A percentile compares a stretch with the other conserved stretches of the same genome.
phyloP scores from a whole-genome alignment of 306 rosid genomes.

The Bauhinia variegata region DNA sequence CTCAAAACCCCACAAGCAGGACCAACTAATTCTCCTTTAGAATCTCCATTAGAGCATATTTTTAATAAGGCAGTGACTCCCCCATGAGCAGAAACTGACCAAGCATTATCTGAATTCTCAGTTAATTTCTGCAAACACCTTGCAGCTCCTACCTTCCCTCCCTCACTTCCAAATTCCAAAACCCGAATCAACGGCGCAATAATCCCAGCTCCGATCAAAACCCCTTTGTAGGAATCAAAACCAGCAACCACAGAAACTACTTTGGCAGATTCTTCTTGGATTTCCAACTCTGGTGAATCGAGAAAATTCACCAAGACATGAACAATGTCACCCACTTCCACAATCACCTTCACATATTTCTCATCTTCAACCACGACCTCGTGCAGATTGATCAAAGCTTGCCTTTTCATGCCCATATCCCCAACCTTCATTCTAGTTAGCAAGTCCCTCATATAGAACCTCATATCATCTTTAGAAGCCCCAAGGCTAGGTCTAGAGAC shows the following conservation, averaged over 20 bases:
- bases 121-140: constrained; percentile 71
- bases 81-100: constrained; percentile 92
- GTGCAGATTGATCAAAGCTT: constrained; percentile 57
- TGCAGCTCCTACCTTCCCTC: constrained; percentile 53
- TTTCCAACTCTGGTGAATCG: constrained; percentile 58
- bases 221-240: constrained; percentile 53
- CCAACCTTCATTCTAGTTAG: constrained; percentile 80
- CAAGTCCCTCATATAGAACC: constrained; percentile 76
- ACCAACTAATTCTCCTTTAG: constrained; percentile 56
- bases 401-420: constrained; percentile 64
- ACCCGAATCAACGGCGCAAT: constrained; percentile 68
- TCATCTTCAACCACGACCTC: constrained; percentile 66
- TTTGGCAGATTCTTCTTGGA: constrained; percentile 63
- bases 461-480: constrained; percentile 82
- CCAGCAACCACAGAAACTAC: constrained; percentile 60
- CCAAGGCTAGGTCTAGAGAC: constrained; percentile 71
- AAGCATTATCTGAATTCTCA: constrained; percentile 79
- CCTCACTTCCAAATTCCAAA: constrained; percentile 69
- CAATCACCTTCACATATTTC: constrained; percentile 62
- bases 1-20: constrained; percentile 72
- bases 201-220: constrained; percentile 61
- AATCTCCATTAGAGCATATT: constrained; percentile 53
- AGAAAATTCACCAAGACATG: constrained; percentile 57
- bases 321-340: constrained; percentile 61
- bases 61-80: constrained; percentile 77